Base-by-base conservation (phyloP, 148 eudicot genomes). In the Amaranthus palmeri region DNA sequence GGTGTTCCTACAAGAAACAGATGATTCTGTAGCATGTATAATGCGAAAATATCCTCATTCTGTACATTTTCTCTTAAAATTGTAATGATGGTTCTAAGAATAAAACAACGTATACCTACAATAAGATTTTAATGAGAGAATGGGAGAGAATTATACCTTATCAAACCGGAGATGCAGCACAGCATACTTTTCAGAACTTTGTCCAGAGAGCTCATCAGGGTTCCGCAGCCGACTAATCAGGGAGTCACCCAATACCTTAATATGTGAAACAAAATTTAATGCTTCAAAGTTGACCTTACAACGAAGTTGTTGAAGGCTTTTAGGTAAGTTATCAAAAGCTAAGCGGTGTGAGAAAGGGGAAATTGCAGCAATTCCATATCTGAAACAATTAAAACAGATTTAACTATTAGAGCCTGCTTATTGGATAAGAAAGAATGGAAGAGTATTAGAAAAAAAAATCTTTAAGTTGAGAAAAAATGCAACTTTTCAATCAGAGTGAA, bases 161-260 rank as follows among this genome's bases (percentile, higher is more conserved):
- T 93, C 98, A 84, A 93, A 93, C 57, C 98, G 98, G 76, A 93
- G 98, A 83, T 93, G 98, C 72, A 93, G 74, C 69, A 89, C 98
- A 65, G 83, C 91, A 77, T 83, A 91, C 80, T 91, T 93, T 75
- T 90, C 92, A 68, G 77, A 67, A 77, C 88, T 84, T 70, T 80
- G 80, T 72, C 79, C 73, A 55, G 75, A 68, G 46, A 62, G 64
- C 68, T 75, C 77, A 53, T 80, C 80, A 71, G 88, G 81, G 65
- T 76, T 42, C 11, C 85, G 87, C 52, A 93, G 87, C 50, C 88
- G 91, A 72, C 73, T 82, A 68, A 89, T 83, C 71, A 93, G 89
- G 69, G 83, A 77, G 75, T 89, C 91, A n/a, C 92, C 97, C 71
- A 93, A 82, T 25, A 60, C 74, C 71, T 78, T 87, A 74, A 91